phyloP scores from a whole-genome alignment of 768 basidiomycete species.

The Cystofilobasidium bisporidii region DNA sequence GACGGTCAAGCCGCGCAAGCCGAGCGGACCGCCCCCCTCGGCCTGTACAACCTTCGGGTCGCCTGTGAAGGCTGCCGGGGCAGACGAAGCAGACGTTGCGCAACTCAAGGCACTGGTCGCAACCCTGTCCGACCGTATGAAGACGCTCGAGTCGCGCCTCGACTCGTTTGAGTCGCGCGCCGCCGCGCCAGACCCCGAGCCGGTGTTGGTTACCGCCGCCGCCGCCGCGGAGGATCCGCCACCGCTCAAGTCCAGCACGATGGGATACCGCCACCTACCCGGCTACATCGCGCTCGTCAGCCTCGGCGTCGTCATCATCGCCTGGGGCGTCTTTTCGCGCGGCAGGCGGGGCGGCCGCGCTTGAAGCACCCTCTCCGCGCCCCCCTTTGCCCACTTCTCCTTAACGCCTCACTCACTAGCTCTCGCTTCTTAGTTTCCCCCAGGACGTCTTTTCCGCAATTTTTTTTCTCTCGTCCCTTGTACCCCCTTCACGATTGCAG shows the following conservation, averaged over 20 bases:
- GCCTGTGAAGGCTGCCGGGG: not conserved
- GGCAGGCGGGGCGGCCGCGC: not conserved
- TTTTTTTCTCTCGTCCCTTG: no score
- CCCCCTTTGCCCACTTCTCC: not conserved
- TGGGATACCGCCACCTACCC: not conserved
- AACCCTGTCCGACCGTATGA: not conserved
- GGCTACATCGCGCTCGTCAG: not conserved
- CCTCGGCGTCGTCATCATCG: not conserved
- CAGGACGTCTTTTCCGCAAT: no score
- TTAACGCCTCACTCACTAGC: not conserved
- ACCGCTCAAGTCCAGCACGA: not conserved
- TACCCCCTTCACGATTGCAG: no score
- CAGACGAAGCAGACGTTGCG: not conserved
- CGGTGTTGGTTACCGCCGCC: not conserved
- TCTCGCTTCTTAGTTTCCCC: no score
- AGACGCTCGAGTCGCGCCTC: not conserved
- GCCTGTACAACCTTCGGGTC: not conserved
- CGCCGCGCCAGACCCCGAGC: not conserved
- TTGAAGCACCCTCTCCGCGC: no score
- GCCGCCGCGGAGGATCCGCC: not conserved
- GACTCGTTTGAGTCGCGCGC: not conserved
- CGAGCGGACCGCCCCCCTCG: not conserved
- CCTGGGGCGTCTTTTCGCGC: not conserved
- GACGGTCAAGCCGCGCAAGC: conserved; percentile 2
- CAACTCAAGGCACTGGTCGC: not conserved